Percentiles rank a stretch among this genome's conserved stretches.
phyloP scores from a whole-genome alignment of 345 rosid species.

The Salix caprea region DNA sequence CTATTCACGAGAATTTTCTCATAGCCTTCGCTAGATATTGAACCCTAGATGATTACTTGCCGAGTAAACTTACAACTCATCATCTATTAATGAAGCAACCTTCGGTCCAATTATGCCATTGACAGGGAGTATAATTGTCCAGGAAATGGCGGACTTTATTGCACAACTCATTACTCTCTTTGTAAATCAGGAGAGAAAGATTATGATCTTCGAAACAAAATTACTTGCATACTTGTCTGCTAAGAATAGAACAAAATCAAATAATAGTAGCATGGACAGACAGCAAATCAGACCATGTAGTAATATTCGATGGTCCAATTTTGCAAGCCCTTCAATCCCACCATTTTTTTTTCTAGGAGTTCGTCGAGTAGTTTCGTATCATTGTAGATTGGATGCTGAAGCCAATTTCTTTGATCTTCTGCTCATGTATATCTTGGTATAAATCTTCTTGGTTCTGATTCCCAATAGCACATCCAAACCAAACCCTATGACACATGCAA shows the following conservation, averaged over 20 bases:
- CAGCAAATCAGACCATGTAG: background rate
- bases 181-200: background rate
- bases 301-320: background rate
- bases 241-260: background rate
- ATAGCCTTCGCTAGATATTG: no score
- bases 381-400: conserved; percentile 9
- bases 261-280: background rate
- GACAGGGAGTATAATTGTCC: no score
- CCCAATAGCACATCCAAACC: conserved; percentile 64
- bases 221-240: background rate
- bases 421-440: conserved; percentile 47
- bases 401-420: conserved; percentile 42
- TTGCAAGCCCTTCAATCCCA: conserved; percentile 25
- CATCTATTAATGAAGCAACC: no score
- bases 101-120: no score
- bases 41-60: no score
- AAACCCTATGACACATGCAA: conserved; percentile 57
- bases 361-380: background rate
- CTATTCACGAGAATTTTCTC: no score
- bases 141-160: no score
- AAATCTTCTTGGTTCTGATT: conserved; percentile 54
- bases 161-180: no score
- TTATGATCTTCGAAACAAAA: background rate
- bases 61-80: no score
- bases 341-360: background rate